Conservation (phyloP, 768 basidiomycete species). For the Lactarius trivialis region DNA sequence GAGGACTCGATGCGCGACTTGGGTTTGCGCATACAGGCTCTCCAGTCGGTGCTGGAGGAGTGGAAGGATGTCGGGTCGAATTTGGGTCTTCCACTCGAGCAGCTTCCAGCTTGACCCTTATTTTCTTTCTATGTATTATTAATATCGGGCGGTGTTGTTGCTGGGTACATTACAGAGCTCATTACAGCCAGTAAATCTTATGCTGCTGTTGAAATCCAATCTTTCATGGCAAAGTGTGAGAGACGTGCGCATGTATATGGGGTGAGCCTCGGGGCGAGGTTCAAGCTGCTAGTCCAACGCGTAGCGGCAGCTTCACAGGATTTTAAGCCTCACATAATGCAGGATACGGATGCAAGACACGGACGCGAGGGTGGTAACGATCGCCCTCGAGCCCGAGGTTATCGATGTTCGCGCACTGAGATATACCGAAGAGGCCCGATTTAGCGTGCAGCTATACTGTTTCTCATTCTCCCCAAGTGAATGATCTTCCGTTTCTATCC, state of each 20-base stretch:
- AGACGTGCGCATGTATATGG: no score
- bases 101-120: background rate
- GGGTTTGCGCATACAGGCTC: no score
- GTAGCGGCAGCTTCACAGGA: no score
- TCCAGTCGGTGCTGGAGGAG: no score
- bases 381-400: background rate
- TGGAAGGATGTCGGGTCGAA: conserved; percentile 10
- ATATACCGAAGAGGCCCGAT: conserved; percentile 31
- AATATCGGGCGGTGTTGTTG: background rate
- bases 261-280: no score
- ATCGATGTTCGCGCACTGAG: background rate
- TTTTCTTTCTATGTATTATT: background rate
- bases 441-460: conserved; percentile 28
- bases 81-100: background rate
- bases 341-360: no score
- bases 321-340: no score
- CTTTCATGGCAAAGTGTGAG: background rate
- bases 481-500: background rate
- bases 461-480: background rate
- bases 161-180: background rate
- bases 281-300: no score
- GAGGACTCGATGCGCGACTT: no score
- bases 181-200: no score
- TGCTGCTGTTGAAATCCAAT: background rate
- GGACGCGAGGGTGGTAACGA: no score